Percentiles rank a stretch among this genome's conserved stretches.
Evolutionary conservation across 306 rosid species (phyloP).

Genomic region (Crotalaria pallida): DNA sequence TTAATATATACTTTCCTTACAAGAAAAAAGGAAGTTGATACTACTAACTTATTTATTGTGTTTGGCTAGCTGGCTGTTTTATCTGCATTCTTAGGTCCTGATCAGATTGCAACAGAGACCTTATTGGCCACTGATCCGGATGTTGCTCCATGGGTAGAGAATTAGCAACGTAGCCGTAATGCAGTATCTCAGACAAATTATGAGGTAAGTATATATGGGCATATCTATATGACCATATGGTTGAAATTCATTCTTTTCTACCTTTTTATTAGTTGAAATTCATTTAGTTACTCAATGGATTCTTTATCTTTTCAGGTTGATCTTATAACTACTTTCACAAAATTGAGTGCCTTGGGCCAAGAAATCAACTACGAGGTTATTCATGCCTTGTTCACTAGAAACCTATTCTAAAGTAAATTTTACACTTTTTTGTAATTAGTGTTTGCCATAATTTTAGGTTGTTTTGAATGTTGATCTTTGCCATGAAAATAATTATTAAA

Average conservation of each 20-base stretch:
- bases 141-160: conserved; percentile 85
- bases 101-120: conserved; percentile 73
- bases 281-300: conserved; percentile 5
- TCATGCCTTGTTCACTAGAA: not conserved
- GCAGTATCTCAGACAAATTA: conserved; percentile 93
- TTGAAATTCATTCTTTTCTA: not conserved
- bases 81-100: conserved; percentile 91
- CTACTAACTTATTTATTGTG: conserved; percentile 6
- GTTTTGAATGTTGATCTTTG: too few relatives aligned
- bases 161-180: conserved; percentile 87
- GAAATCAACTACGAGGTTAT: conserved; percentile 85
- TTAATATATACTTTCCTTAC: not conserved
- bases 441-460: not conserved
- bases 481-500: not conserved
- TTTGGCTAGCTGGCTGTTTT: conserved; percentile 73
- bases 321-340: conserved; percentile 77
- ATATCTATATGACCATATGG: not conserved
- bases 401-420: not conserved
- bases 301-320: conserved; percentile 62
- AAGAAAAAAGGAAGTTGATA: not conserved
- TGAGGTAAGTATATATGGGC: conserved; percentile 43
- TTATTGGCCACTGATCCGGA: conserved; percentile 70
- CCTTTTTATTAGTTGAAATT: not conserved
- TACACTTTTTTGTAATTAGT: not conserved
- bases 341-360: conserved; percentile 76